Conservation (phyloP, 176 grass and related monocot species). For the Carex littledalei region DNA sequence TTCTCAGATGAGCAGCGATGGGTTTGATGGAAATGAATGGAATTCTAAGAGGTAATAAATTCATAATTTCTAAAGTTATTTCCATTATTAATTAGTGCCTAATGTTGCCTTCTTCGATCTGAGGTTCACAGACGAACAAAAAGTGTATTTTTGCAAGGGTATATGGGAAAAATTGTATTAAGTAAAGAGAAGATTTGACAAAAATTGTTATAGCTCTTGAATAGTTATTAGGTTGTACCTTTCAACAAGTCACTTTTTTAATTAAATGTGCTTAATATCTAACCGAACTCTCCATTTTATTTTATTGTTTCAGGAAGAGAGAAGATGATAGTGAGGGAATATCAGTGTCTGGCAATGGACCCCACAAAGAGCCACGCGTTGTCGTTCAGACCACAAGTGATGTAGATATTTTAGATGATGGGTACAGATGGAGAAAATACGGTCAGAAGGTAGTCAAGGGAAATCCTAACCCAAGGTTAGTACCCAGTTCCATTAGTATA, state of each 20-base stretch:
- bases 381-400: constrained; percentile 39
- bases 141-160: too few relatives aligned
- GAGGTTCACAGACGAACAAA: too few relatives aligned
- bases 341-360: constrained; percentile 15
- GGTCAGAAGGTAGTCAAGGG: constrained; percentile 43
- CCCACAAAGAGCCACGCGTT: constrained; percentile 35
- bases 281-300: background rate
- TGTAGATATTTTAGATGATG: constrained; percentile 41
- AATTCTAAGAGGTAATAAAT: constrained; percentile 29
- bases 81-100: background rate
- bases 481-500: background rate
- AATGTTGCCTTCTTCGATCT: background rate
- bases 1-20: constrained; percentile 29
- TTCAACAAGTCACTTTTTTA: background rate
- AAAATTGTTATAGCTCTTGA: background rate
- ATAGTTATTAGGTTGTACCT: background rate
- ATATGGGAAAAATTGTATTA: background rate
- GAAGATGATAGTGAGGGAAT: constrained; percentile 33
- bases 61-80: background rate
- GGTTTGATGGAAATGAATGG: constrained; percentile 24
- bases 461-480: constrained; percentile 36
- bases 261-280: background rate
- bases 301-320: constrained; percentile 26
- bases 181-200: background rate
- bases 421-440: constrained; percentile 36